Evolutionary conservation across 2,329 filamentous ascomycete genomes (phyloP), one percentile per base, ranked within the genome.

Genomic region (Penicillium sp.): DNA sequence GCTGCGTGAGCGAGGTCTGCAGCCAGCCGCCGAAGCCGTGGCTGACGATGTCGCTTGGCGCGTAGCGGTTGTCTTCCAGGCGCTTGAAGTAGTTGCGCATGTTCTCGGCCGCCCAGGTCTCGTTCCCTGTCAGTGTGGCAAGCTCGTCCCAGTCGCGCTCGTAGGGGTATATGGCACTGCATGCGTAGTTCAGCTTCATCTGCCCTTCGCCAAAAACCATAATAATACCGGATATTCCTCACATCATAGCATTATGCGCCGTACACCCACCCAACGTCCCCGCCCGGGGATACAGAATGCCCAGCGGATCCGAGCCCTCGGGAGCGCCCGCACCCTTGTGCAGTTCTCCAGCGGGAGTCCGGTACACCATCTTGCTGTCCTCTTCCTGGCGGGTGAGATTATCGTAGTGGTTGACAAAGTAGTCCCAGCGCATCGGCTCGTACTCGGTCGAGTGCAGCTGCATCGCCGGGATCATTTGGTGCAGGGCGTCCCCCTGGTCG

Each of bases 131-230:
- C 26, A 89, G 69, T 7, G 75, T 72, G 3, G 82, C 83, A 56
- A 90, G 84, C 67, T 84, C 75, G 46, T 87, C 79, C 75, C 85
- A 90, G 73, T 90, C 88, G 30, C 81, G 83, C 51, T 84, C 79
- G 60, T 86, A 81, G 0, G 88, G 87, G 63, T 86, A 83, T 31
- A 88, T 78, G 15, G 83, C 80, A 53, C 56, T 58, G 5, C 13
- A 19, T 15, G 17, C 11, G 17, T 15, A 17, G 15, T 13, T 15
- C 8, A 38, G 35, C 15, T 13, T 35, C 31, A 35, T 9, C 3
- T 35, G 6, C 31, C 31, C 3, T 13, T 13, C 6, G 2, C 31
- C n/a, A n/a, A n/a, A 35, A 35, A 35, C 31, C n/a, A 56, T 2
- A 7, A 4, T 8, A 17, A 13, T 1, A 13, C n/a, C 11, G 30